A percentile compares a stretch with the other conserved stretches of the same genome.
These are phyloP conservation scores for Clarireedia homoeocarpa DNA, from an alignment of 2,329 filamentous ascomycete species.

Conservation along the genomic window DNA sequence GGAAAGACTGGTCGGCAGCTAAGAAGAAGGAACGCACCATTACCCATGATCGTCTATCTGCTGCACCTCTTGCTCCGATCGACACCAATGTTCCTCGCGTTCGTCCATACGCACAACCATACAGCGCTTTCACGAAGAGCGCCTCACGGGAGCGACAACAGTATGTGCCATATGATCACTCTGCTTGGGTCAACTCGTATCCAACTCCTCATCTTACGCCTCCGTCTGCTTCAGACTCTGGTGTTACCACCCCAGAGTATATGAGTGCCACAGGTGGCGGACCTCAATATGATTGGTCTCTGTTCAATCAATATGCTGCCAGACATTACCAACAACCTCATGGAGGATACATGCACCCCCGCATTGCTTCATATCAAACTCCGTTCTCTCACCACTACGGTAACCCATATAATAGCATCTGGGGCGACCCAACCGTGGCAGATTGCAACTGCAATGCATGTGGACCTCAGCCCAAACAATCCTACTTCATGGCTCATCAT, in stretches of 20 bases:
- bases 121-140: constrained; percentile 42
- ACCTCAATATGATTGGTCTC: constrained; percentile 44
- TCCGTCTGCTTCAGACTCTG: constrained; percentile 45
- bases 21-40: constrained; percentile 33
- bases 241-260: constrained; percentile 46
- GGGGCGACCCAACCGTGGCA: constrained; percentile 39
- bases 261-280: constrained; percentile 38
- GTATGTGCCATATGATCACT: constrained; percentile 25
- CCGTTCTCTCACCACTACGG: constrained; percentile 38
- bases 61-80: constrained; percentile 32
- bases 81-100: constrained; percentile 54
- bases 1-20: constrained; percentile 51
- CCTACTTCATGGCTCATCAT: constrained; percentile 37
- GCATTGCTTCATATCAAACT: constrained; percentile 40
- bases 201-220: constrained; percentile 38
- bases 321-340: constrained; percentile 25
- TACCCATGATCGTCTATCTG: constrained; percentile 31
- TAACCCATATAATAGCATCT: constrained; percentile 30
- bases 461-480: constrained; percentile 38
- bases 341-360: constrained; percentile 26
- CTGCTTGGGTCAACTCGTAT: constrained; percentile 26
- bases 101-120: constrained; percentile 29
- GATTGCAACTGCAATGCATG: constrained; percentile 41
- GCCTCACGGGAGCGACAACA: constrained; percentile 25
- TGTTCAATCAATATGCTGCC: constrained; percentile 39